These are phyloP conservation scores for Penstemon davidsonii DNA, from an alignment of 257 asterid genomes.

Conservation along the genomic window DNA sequence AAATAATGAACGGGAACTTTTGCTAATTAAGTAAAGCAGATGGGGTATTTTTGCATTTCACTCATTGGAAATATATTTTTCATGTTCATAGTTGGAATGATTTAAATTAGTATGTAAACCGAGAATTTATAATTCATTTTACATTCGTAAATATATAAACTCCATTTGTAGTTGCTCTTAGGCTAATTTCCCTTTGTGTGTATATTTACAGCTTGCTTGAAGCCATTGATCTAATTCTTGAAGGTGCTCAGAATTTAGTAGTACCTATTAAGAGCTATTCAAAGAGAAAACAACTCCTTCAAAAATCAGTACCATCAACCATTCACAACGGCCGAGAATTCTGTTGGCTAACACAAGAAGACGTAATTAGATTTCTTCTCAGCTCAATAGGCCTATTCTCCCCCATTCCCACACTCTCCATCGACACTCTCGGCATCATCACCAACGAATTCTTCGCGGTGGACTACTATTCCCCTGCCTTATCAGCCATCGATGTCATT, in stretches of 20 bases:
- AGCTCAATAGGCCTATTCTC: conserved; percentile 75
- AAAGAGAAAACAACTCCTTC: conserved; percentile 48
- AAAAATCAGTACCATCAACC: conserved; percentile 36
- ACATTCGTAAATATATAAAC: too few relatives aligned
- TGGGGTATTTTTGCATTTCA: too few relatives aligned
- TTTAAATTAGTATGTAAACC: too few relatives aligned
- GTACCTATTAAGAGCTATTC: conserved; percentile 42
- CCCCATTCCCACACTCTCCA: conserved; percentile 55
- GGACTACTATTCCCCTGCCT: conserved; percentile 54
- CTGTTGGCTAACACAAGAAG: conserved; percentile 90
- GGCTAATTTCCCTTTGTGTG: neutral
- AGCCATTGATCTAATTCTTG: conserved; percentile 64
- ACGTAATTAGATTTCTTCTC: conserved; percentile 63
- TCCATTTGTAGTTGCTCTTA: too few relatives aligned
- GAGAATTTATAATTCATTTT: too few relatives aligned
- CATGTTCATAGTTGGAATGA: too few relatives aligned
- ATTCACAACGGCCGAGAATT: conserved; percentile 67
- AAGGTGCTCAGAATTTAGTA: conserved; percentile 66
- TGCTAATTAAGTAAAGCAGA: too few relatives aligned
- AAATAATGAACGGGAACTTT: too few relatives aligned
- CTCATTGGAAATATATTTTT: too few relatives aligned
- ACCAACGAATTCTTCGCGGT: conserved; percentile 35
- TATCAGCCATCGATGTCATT: conserved; percentile 44
- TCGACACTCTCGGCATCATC: conserved; percentile 62
- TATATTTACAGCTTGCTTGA: conserved; percentile 60